Base-by-base conservation (phyloP, 2,329 filamentous ascomycete genomes). In the Chrysoporthe deuterocubensis region DNA sequence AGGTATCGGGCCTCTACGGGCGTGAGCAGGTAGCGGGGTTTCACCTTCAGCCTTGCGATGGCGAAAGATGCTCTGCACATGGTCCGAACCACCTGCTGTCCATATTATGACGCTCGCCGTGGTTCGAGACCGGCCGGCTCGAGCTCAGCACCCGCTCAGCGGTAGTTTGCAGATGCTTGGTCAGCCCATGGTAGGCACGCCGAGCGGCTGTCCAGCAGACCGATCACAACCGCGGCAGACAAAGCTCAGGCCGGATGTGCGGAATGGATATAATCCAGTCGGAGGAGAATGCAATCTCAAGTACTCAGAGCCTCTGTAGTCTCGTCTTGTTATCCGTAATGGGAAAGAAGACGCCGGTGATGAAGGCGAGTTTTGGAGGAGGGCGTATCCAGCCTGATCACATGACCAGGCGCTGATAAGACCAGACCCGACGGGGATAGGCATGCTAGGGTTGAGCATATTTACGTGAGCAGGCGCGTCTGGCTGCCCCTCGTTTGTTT, bases 371-470 rank as follows among this genome's bases (percentile, higher is more conserved):
- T n/a, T 18, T 26, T 14, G 14, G 37, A 16, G 16, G 14, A 37
- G 2, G 54, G 16, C n/a, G 37, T 21, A 37, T 6, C 3, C 37
- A 43, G 9, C 21, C 57, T 43, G 18, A 26, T 60, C 68, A 64
- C 62, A 66, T 69, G 68, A 69, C 65, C 63, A 65, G 65, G 68
- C 66, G 68, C 58, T 67, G 65, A 67, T 69, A 2, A 26, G 14
- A 26, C 8, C 65, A 67, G 68, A 69, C 68, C 68, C 68, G 34
- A 14, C 65, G 62, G 48, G 57, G 40, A n/a, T 48, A 64, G 40
- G 62, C 68, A 44, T 62, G 67, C 66, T 66, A 69, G 66, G 66
- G 68, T 62, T 69, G 62, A 32, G 18, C 54, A 37, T 69, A 66
- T 69, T 69, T 69, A 69, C 68, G 65, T 69, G 68, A 68, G 61